Percentiles rank a stretch among this genome's conserved stretches.
Conservation (phyloP, 176 grass and related monocot species). For the Eragrostis nindensis region DNA sequence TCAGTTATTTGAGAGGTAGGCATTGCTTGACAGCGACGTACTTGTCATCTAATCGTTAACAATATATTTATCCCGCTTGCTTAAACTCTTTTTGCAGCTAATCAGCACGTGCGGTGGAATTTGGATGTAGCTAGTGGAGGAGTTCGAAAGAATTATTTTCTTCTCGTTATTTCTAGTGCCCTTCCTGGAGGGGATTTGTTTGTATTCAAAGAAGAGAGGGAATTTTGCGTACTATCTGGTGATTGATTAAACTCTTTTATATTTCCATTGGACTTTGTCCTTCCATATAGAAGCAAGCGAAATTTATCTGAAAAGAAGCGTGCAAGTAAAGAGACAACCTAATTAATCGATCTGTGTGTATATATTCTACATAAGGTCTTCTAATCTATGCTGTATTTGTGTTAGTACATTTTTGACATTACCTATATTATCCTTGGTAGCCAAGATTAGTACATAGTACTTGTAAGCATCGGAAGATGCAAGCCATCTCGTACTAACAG, state of each 20-base stretch:
- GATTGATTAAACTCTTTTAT: neutral
- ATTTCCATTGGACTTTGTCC: neutral
- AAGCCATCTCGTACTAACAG: neutral
- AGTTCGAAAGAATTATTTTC: neutral
- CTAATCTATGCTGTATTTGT: neutral
- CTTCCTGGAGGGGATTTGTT: neutral
- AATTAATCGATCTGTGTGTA: too few relatives aligned
- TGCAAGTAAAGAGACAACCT: neutral
- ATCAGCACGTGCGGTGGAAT: slow-evolving; percentile 33
- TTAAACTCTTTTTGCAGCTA: slow-evolving; percentile 11
- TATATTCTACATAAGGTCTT: neutral
- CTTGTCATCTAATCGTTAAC: slow-evolving; percentile 25
- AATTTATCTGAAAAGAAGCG: neutral
- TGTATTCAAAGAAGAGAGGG: neutral
- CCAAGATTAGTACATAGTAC: too few relatives aligned
- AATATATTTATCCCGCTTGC: neutral
- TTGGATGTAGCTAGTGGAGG: slow-evolving; percentile 29
- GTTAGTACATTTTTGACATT: slow-evolving; percentile 18
- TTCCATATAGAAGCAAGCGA: neutral
- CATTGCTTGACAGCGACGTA: slow-evolving; percentile 1
- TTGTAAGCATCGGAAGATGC: neutral
- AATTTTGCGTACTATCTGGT: neutral
- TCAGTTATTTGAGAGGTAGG: slow-evolving; percentile 23
- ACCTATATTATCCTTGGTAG: too few relatives aligned
- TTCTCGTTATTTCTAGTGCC: neutral